Conservation (phyloP, 2,329 filamentous ascomycete genomes). For the Leptographium lundbergii region DNA sequence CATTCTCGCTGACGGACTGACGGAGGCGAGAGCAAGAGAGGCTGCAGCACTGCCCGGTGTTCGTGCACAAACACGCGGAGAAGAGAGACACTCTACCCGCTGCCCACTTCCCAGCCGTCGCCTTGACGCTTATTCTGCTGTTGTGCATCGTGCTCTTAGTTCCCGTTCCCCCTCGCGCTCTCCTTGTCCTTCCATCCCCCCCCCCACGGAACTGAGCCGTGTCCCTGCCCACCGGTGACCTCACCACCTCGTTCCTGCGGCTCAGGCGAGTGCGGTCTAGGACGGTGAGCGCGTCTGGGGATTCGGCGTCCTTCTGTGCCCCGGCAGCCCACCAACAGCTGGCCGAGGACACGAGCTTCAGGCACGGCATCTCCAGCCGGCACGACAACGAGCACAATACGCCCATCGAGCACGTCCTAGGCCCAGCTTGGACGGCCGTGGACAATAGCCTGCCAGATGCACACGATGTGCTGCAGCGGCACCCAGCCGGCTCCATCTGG, state of each 20-base stretch:
- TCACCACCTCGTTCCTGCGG: neutral
- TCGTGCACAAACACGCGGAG: neutral
- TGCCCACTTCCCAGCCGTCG: neutral
- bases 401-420: neutral
- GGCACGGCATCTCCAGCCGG: neutral
- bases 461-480: neutral
- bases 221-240: neutral
- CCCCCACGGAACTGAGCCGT: neutral
- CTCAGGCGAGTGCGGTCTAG: too few species aligned
- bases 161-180: neutral
- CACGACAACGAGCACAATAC: neutral
- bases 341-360: neutral
- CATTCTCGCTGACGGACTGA: neutral
- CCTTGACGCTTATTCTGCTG: neutral
- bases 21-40: neutral
- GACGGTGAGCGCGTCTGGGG: neutral
- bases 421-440: neutral
- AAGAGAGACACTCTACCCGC: neutral
- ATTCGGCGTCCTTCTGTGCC: neutral
- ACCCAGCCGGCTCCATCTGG: neutral
- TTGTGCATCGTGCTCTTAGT: neutral
- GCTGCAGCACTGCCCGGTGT: too few species aligned
- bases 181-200: neutral
- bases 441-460: conserved; percentile 1
- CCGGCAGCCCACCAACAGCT: neutral